A percentile compares a stretch with the other conserved stretches of the same genome.
These are phyloP conservation scores for Cyphellophora europaea DNA, from an alignment of 2,329 filamentous ascomycete genomes.

Conservation along the genomic window DNA sequence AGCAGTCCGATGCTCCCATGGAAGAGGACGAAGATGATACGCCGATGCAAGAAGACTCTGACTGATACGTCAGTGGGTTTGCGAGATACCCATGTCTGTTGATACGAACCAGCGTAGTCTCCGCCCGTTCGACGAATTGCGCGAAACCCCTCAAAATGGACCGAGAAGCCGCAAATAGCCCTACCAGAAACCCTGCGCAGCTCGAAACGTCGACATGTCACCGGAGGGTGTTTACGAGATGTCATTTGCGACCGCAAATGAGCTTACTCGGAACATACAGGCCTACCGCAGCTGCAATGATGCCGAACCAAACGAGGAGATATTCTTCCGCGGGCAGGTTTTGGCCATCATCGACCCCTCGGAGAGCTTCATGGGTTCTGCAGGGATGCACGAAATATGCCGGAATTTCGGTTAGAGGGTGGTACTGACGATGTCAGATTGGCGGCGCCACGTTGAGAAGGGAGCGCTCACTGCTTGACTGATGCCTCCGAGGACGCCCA, in stretches of 20 bases:
- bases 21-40: slow-evolving; percentile 65
- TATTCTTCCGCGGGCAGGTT: slow-evolving; percentile 52
- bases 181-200: no score
- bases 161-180: no score
- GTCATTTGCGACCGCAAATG: no score
- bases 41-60: slow-evolving; percentile 3
- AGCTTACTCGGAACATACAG: slow-evolving; percentile 67
- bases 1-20: slow-evolving; percentile 53
- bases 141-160: no score
- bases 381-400: slow-evolving; percentile 92
- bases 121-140: no score
- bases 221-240: no score
- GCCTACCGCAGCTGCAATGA: slow-evolving; percentile 71
- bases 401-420: slow-evolving; percentile 69
- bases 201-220: no score
- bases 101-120: no score
- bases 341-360: slow-evolving; percentile 41
- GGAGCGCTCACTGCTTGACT: slow-evolving; percentile 61
- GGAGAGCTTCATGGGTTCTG: slow-evolving; percentile 73
- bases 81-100: no score
- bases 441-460: slow-evolving; percentile 5
- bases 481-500: slow-evolving; percentile 62
- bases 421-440: slow-evolving; percentile 49
- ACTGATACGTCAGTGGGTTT: no score
- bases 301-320: slow-evolving; percentile 79